phyloP scores from a whole-genome alignment of 2,329 filamentous ascomycete species.

The Microcyclosporella mali region DNA sequence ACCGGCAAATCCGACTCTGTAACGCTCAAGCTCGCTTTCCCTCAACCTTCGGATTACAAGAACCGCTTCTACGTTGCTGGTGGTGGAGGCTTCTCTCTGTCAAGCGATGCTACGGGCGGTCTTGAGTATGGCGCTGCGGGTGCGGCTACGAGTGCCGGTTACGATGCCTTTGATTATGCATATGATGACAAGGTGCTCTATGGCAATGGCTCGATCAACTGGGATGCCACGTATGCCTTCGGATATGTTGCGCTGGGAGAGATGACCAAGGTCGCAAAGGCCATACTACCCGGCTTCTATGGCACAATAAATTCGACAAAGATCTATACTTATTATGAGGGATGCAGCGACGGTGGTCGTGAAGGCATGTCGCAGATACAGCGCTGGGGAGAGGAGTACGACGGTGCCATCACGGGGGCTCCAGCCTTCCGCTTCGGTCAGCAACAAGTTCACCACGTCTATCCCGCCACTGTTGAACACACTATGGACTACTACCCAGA shows the following conservation, averaged over 20 bases:
- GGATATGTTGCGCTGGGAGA: slow-evolving; percentile 47
- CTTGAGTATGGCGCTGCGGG: slow-evolving; percentile 43
- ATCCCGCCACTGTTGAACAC: slow-evolving; percentile 35
- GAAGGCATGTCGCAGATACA: slow-evolving; percentile 47
- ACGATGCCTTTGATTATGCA: slow-evolving; percentile 41
- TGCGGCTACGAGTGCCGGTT: slow-evolving; percentile 46
- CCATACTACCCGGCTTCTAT: slow-evolving; percentile 36
- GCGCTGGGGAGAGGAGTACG: slow-evolving; percentile 44
- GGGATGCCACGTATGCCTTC: slow-evolving; percentile 45
- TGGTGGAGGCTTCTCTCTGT: slow-evolving; percentile 38
- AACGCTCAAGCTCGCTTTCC: slow-evolving; percentile 25
- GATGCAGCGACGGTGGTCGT: slow-evolving; percentile 48
- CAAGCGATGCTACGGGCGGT: slow-evolving; percentile 33
- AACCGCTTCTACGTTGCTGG: slow-evolving; percentile 44
- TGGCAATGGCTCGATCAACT: slow-evolving; percentile 47
- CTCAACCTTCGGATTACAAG: slow-evolving; percentile 39
- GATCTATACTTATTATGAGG: slow-evolving; percentile 44
- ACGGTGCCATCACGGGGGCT: slow-evolving; percentile 41
- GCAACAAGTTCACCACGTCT: slow-evolving; percentile 42
- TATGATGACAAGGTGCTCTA: slow-evolving; percentile 30
- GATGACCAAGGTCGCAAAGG: slow-evolving; percentile 43
- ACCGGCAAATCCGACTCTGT: slow-evolving; percentile 26
- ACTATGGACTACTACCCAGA: slow-evolving; percentile 36
- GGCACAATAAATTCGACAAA: slow-evolving; percentile 16
- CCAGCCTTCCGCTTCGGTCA: slow-evolving; percentile 42